These are phyloP conservation scores for Rhodomyrtus tomentosa DNA, from an alignment of 345 rosid genomes.

Conservation along the genomic window DNA sequence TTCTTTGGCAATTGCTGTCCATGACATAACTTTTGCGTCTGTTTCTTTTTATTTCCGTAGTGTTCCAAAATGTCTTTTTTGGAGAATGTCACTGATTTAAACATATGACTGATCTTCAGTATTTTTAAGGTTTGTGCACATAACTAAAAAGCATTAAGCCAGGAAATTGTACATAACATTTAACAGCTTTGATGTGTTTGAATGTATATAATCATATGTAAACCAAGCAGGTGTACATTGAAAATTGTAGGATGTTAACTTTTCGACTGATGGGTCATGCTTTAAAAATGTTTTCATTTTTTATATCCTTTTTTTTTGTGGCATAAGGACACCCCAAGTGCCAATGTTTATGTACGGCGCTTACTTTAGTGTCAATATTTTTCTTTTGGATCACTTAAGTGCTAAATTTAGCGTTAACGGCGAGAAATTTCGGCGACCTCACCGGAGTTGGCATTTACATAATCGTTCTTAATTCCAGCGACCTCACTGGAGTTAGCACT, in stretches of 20 bases:
- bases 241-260: neutral
- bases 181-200: neutral
- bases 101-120: neutral
- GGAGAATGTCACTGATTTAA: neutral
- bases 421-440: too few species aligned
- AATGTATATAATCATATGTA: neutral
- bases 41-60: neutral
- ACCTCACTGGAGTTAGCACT: too few species aligned
- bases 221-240: neutral
- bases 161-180: neutral
- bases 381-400: too few species aligned
- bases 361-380: too few species aligned
- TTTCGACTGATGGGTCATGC: neutral
- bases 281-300: neutral
- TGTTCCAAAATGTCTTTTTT: neutral
- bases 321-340: too few species aligned
- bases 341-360: too few species aligned
- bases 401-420: too few species aligned
- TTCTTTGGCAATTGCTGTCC: neutral
- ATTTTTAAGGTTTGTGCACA: neutral
- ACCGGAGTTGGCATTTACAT: too few species aligned
- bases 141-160: neutral
- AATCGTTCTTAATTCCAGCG: too few species aligned
- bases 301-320: neutral
- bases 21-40: neutral